Conservation (phyloP, 2,329 filamentous ascomycete species). For the Calonectria hawksworthii region DNA sequence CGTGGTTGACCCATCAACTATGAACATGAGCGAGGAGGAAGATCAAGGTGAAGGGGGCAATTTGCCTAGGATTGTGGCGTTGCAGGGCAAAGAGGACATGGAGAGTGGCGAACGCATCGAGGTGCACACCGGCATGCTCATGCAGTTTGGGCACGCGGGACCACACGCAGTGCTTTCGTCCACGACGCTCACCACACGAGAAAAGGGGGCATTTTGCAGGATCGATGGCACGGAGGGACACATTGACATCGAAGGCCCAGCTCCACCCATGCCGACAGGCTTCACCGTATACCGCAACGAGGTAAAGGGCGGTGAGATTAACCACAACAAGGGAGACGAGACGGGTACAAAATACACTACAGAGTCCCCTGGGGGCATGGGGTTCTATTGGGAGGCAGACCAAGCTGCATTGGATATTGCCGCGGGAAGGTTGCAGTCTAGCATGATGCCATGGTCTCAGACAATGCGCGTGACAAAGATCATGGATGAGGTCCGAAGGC, state of each 20-base stretch:
- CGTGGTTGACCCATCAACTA: background rate
- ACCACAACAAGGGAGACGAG: background rate
- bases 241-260: background rate
- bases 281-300: background rate
- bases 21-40: background rate
- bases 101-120: background rate
- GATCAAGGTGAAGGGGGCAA: background rate
- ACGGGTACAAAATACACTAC: background rate
- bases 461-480: constrained; percentile 59
- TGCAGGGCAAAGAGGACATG: background rate
- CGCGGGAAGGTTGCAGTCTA: constrained; percentile 52
- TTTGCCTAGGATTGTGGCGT: background rate
- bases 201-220: background rate
- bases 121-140: background rate
- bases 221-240: constrained; percentile 3
- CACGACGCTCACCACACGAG: background rate
- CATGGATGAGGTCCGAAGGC: constrained; percentile 58
- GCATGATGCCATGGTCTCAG: constrained; percentile 59
- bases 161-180: background rate
- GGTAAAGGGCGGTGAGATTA: background rate
- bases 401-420: constrained; percentile 55
- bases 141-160: background rate
- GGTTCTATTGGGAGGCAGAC: constrained; percentile 60
- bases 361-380: constrained; percentile 40
- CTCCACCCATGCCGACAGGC: background rate